phyloP scores from a whole-genome alignment of 768 basidiomycete species.

The Tubosaeta sp. region DNA sequence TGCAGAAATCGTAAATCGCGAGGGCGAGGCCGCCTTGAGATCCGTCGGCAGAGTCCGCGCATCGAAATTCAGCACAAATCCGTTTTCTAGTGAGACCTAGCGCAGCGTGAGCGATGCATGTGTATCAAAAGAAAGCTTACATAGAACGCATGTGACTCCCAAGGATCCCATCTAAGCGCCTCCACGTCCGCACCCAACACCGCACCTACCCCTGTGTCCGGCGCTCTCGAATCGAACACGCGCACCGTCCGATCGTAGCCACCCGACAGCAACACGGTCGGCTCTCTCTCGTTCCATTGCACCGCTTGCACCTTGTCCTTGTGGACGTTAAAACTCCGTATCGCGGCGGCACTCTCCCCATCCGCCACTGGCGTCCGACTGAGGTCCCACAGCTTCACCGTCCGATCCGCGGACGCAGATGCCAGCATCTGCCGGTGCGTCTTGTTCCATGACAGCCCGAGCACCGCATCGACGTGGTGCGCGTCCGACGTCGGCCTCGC shows the following conservation, averaged over 20 bases:
- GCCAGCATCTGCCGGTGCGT: constrained; percentile 87
- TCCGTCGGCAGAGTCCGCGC: constrained; percentile 75
- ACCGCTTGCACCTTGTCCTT: constrained; percentile 96
- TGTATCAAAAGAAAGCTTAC: constrained; percentile 40
- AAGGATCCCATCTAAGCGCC: constrained; percentile 92
- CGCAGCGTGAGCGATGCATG: not conserved
- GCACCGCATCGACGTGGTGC: constrained; percentile 91
- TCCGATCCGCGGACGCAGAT: constrained; percentile 88
- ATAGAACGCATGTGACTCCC: constrained; percentile 84
- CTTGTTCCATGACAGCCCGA: constrained; percentile 91
- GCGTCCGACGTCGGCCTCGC: constrained; percentile 54
- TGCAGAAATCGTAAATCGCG: constrained; percentile 85
- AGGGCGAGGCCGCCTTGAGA: constrained; percentile 57
- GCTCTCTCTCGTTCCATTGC: constrained; percentile 89
- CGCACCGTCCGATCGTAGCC: constrained; percentile 95
- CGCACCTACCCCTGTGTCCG: constrained; percentile 78
- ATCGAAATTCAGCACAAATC: constrained; percentile 89
- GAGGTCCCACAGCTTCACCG: constrained; percentile 97
- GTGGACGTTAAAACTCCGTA: constrained; percentile 81
- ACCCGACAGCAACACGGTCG: constrained; percentile 87
- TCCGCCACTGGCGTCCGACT: constrained; percentile 56
- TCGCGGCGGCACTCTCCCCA: constrained; percentile 47
- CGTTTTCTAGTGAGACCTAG: constrained; percentile 93
- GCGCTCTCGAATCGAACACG: constrained; percentile 87
- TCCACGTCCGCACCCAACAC: constrained; percentile 90